Evolutionary conservation across 768 basidiomycete species (phyloP), one percentile per base, ranked within the genome.

Genomic region (Tremella fuciformis): DNA sequence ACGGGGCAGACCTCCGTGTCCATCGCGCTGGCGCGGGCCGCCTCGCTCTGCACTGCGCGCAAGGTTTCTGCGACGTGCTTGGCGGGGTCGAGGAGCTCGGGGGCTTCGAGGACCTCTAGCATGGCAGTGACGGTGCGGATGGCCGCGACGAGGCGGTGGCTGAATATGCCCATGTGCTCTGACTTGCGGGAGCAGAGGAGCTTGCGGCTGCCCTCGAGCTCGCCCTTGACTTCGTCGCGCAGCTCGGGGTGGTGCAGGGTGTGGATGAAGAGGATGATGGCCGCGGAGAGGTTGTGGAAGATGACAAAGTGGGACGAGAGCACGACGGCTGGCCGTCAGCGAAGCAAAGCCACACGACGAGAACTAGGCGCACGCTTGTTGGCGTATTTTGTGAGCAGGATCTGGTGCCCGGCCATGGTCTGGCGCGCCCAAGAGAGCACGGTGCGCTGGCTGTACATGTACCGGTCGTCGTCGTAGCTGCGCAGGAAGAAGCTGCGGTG

Each of bases 401-500:
- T 47, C 18, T 34, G 16, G 21, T 56, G 55, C 13, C 22, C 55
- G 8, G 13, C 11, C 16, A 48, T 16, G 29, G 26, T 56, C 34
- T 56, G 55, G 8, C 46, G 11, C 16, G 55, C 55, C 29, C 29
- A 42, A 13, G 22, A 48, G 13, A 48, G 26, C 4, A 39, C 55
- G 13, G 42, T 6, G 7, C 15, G n/a, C 18, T 29, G 42, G 13
- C 44, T 48, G 21, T 56, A 46, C 19, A 19, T 34, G 19, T 29
- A 56, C 24, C 25, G 16, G 3, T 44, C 21, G 21, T 47, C 55
- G 6, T n/a, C 22, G 34, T 37, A 56, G 19, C 55, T 47, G 13
- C 55, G 18, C 4, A 56, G 24, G 21, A 47, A 46, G 44, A 24
- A 56, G 13, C 44, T 24, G 7, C 55, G 55, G 48, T 56, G 55